phyloP scores from a whole-genome alignment of 2,329 filamentous ascomycete species.

The Talaromyces sp. region DNA sequence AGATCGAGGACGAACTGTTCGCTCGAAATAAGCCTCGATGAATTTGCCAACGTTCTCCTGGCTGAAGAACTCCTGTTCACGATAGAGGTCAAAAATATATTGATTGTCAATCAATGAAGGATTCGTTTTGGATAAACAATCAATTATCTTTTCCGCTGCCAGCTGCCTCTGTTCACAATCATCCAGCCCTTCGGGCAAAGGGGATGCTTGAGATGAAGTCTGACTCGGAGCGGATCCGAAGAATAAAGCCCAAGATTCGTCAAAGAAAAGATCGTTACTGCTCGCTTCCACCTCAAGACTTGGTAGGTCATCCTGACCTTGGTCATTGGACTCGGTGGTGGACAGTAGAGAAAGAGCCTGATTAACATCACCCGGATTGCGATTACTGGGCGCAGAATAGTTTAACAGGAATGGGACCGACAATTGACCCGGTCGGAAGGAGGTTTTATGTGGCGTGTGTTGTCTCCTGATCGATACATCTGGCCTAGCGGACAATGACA shows the following conservation, averaged over 20 bases:
- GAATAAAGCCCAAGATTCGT: constrained; percentile 16
- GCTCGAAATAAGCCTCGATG: constrained; percentile 17
- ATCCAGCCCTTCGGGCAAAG: constrained; percentile 3
- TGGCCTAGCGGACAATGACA: neutral
- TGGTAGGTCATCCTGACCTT: neutral
- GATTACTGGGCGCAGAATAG: constrained; percentile 13
- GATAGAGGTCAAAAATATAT: neutral
- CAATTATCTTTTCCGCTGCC: constrained; percentile 1
- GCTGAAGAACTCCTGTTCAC: constrained; percentile 4
- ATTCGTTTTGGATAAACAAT: neutral
- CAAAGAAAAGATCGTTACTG: neutral
- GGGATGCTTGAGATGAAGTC: neutral
- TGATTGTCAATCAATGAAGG: neutral
- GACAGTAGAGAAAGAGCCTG: constrained; percentile 13
- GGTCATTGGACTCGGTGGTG: constrained; percentile 6
- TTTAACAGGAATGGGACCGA: constrained; percentile 18
- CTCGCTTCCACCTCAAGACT: constrained; percentile 6
- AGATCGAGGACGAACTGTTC: constrained; percentile 18
- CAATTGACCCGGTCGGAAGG: neutral
- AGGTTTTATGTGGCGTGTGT: neutral
- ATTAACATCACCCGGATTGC: constrained; percentile 13
- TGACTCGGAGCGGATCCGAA: constrained; percentile 3
- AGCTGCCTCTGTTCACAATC: constrained; percentile 4
- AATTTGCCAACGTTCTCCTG: constrained; percentile 9
- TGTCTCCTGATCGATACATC: neutral